Evolutionary conservation across 2,329 filamentous ascomycete genomes (phyloP), one percentile per base, ranked within the genome.

Genomic region (Exophiala alcalophila): DNA sequence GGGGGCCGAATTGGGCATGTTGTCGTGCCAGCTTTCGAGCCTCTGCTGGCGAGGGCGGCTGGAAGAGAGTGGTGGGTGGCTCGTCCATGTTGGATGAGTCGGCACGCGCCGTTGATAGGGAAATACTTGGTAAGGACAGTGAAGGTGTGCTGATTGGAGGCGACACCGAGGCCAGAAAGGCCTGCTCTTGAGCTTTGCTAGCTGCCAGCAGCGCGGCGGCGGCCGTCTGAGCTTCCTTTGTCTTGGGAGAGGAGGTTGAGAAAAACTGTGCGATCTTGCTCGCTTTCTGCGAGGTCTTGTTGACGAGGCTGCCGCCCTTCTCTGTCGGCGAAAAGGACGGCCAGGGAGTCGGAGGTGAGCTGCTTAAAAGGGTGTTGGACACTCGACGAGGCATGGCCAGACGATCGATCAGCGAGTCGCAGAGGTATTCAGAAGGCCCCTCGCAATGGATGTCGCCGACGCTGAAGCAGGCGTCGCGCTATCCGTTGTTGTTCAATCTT

Each of bases 1-100:
- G 73, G 11, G 91, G 91, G 9, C 86, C 92, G 60, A 97, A 98
- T 61, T 97, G 89, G 24, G 91, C 85, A 60, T 97, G 86, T 57
- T 83, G 78, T 61, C 81, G 83, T 45, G 83, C 83, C 64, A 88
- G 77, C 50, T 79, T 79, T 49, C 83, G 81, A 32, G 83, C 77
- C 67, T 97, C 90, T 61, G 84, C 84, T n/a, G 82, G 83, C 5
- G 87, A 86, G 44, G 86, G 86, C 20, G 92, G 89, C 60, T 91
- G 81, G 67, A 95, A 96, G 36, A 97, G 80, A 6, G 81, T 94
- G 35, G 85, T 85, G 10, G 84, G 74, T 34, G 83, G 73, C 57
- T 84, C 78, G 57, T 94, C 84, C 64, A 80, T 78, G 58, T 77
- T 83, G 62, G 81, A 78, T 67, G 73, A 92, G 57, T 86, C 85